A percentile compares a stretch with the other conserved stretches of the same genome.
Conservation (phyloP, 2,329 filamentous ascomycete genomes). For the Diaporthe vexans region DNA sequence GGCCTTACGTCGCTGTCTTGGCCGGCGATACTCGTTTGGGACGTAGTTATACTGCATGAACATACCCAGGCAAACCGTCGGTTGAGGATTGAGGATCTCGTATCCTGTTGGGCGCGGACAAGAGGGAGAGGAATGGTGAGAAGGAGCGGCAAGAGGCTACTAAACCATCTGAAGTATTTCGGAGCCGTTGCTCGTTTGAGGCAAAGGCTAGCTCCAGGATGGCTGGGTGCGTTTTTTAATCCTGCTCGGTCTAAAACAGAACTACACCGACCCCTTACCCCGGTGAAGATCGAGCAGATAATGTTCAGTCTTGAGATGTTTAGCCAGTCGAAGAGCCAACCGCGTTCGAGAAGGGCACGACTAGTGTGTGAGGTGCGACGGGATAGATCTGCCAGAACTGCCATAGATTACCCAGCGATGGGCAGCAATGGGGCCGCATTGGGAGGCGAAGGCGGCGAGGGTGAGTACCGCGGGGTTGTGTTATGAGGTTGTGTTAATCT, state of each 20-base stretch:
- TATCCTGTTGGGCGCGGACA: background rate
- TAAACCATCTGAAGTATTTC: slow-evolving; percentile 22
- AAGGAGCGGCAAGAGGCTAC: background rate
- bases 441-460: background rate
- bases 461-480: background rate
- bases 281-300: slow-evolving; percentile 31
- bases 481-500: background rate
- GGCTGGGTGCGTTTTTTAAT: slow-evolving; percentile 1
- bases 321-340: slow-evolving; percentile 19
- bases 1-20: background rate
- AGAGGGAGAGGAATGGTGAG: background rate
- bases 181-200: slow-evolving; percentile 25
- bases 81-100: slow-evolving; percentile 5
- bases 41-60: background rate
- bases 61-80: background rate
- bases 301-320: background rate
- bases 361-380: slow-evolving; percentile 6
- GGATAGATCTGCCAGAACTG: slow-evolving; percentile 5
- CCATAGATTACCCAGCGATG: slow-evolving; percentile 13
- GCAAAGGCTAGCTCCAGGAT: slow-evolving; percentile 12
- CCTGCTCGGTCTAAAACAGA: slow-evolving; percentile 28
- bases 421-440: background rate
- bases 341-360: slow-evolving; percentile 1
- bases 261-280: slow-evolving; percentile 15
- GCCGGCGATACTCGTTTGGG: background rate